phyloP scores from a whole-genome alignment of 495 filamentous ascomycete genomes.

The Hyaloscypha finlandica region DNA sequence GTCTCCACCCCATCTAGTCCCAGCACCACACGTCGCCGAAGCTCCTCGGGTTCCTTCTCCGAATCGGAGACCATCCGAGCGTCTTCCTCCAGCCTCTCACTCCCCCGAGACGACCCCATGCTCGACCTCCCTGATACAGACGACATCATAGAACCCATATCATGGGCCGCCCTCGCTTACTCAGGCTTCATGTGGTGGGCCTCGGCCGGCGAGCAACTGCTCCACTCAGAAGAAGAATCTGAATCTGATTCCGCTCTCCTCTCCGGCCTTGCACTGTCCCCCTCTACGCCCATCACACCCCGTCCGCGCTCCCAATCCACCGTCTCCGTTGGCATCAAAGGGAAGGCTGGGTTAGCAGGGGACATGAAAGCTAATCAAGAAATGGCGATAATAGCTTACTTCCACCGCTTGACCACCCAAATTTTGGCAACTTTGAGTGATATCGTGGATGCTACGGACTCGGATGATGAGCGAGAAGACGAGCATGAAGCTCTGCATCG shows the following conservation, averaged over 20 bases:
- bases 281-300: constrained; percentile 30
- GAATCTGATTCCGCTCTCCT: constrained; percentile 49
- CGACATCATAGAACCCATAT: constrained; percentile 69
- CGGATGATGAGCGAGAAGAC: constrained; percentile 42
- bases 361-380: constrained; percentile 43
- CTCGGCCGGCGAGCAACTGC: constrained; percentile 82
- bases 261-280: constrained; percentile 41
- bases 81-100: constrained; percentile 41
- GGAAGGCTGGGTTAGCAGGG: constrained; percentile 33
- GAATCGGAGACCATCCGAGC: constrained; percentile 33
- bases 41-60: constrained; percentile 1
- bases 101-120: constrained; percentile 36
- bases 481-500: constrained; percentile 30
- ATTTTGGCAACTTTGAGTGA: constrained; percentile 71
- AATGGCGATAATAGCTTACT: constrained; percentile 84
- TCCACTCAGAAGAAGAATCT: constrained; percentile 51
- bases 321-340: constrained; percentile 24
- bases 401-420: constrained; percentile 79
- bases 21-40: constrained; percentile 13
- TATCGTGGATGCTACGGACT: constrained; percentile 57
- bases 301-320: constrained; percentile 37
- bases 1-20: constrained; percentile 26
- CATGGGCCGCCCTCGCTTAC: constrained; percentile 91
- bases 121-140: constrained; percentile 41
- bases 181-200: constrained; percentile 98